Evolutionary conservation across 371 early-diverging fungal genomes (phyloP), one percentile per base, ranked within the genome.

Genomic region (Mortierella sp.): DNA sequence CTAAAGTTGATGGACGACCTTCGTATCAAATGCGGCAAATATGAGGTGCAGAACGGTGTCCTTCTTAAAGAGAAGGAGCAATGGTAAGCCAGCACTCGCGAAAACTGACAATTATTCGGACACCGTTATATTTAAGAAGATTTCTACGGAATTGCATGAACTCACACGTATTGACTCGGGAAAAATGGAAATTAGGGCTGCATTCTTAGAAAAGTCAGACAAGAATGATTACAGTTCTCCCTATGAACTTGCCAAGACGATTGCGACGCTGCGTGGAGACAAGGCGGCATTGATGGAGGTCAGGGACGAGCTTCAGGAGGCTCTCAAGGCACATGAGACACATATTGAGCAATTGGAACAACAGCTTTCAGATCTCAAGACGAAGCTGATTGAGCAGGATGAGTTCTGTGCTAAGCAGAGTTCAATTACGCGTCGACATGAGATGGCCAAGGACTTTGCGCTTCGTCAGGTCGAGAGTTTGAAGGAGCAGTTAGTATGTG

Each of bases 31-130:
- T 82, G 84, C 16, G 80, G 79, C 1, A 81, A 71, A 64, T 72
- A 88, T 8, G 88, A 90, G 71, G 83, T 88, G 6, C 81, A 89
- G 64, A 89, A 87, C 34, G 83, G 86, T 0, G 74, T 88, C 14
- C 70, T 88, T 21, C 73, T 69, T n/a, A 83, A 86, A 51, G 88
- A 89, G 46, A 82, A 86, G 50, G 71, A 77, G 50, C 88, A 87
- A 55, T 87, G 88, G 88, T 84, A 84, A 64, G 54, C 13, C 14
- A 50, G 5, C 44, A 0, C 3, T 24, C n/a, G 26, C 16, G 31
- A 34, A 34, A 34, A 21, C 0, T 14, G 37, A 34, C 34, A 19
- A 21, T n/a, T 8, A 8, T 61, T 61, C 19, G 24, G 8, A 8
- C 0, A 3, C 24, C 34, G 46, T 19, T 3, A 5, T 10, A 5